Base-by-base conservation (phyloP, 2,329 filamentous ascomycete species). In the Alternaria viburni region DNA sequence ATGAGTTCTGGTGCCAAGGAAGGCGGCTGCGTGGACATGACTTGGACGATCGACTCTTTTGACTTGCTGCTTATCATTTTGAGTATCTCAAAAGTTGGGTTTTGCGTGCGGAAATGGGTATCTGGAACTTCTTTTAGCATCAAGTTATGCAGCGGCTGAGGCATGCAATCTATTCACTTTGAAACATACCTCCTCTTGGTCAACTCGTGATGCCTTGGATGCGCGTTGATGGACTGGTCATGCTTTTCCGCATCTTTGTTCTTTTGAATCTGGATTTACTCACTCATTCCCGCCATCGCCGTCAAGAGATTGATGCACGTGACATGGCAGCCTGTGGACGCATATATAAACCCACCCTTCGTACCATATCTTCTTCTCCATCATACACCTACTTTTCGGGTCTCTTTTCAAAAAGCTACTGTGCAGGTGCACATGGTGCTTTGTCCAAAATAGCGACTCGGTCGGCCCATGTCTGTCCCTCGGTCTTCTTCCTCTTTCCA, bases 191-290 rank as follows among this genome's bases (percentile, higher is more conserved):
- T 41, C 9, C 15, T n/a, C 8, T 17, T n/a, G 15, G 8, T 41
- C 15, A 41, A 41, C 8, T 10, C 8, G 1, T 10, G 8, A 10
- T n/a, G 0, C 5, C 15, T 41, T n/a, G 0, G 4, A n/a, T 17
- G 36, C 36, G 36, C 9, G n/a, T 11, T 17, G n/a, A 2, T 3
- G 0, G 8, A 41, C 15, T 17, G n/a, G 1, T 0, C 36, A 41
- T 11, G 4, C 15, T 17, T 17, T 17, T 17, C 36, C 0, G 36
- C n/a, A 5, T 41, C n/a, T 2, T 17, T 36, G 15, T 6, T 41
- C 0, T 6, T 41, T 11, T 15, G 9, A 6, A 41, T 11, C 9
- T 41, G 36, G 5, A 11, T n/a, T 41, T 6, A 1, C 4, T 17
- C 0, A 11, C 36, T 41, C 36, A 41, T 41, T 3, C 36, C 5